Base-by-base conservation (phyloP, 768 basidiomycete species). In the Boletus subparvulus region DNA sequence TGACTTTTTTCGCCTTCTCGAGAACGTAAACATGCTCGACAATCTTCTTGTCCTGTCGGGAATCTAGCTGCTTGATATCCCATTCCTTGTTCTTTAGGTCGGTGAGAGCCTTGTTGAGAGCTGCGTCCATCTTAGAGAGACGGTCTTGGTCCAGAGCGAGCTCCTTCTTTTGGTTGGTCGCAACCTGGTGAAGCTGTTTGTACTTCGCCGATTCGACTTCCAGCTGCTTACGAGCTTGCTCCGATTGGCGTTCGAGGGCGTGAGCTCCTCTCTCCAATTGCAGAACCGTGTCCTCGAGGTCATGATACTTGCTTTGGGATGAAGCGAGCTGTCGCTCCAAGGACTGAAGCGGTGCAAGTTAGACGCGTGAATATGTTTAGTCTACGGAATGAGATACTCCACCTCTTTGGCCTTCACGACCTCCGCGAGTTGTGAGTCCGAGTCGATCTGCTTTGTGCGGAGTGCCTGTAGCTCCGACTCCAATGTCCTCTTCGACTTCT, bases 11-110 rank as follows among this genome's bases (percentile, higher is more conserved):
- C 16, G 96, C 96, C 69, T 95, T 92, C 69, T 98, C 94, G 12
- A 96, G 80, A 30, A 98, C 96, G 69, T 98, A 88, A 26, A 97
- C 92, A 66, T 98, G 96, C 72, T 98, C 95, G 43, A 98, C 94
- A 56, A 97, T 95, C n/a, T 92, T 97, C 77, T 95, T 98, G 77
- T 98, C 93, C 67, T 97, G 90, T 67, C 82, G 85, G 3, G 90
- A 88, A 50, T 90, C 86, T 10, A 98, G 75, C 61, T 95, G 89
- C 61, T 86, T 90, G 60, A 92, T 82, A 54, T 95, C 91, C 83
- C 87, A 88, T 63, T 97, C 92, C 47, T 88, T 84, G 42, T 78
- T 80, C 68, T 91, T 88, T 47, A 96, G 76, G 56, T 95, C 92
- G 9, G 81, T 80, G n/a, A 90, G 77, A 11, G 87, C 83, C 66